Evolutionary conservation across 2,329 filamentous ascomycete genomes (phyloP), one percentile per base, ranked within the genome.

Genomic region (Dendryphion nanum): DNA sequence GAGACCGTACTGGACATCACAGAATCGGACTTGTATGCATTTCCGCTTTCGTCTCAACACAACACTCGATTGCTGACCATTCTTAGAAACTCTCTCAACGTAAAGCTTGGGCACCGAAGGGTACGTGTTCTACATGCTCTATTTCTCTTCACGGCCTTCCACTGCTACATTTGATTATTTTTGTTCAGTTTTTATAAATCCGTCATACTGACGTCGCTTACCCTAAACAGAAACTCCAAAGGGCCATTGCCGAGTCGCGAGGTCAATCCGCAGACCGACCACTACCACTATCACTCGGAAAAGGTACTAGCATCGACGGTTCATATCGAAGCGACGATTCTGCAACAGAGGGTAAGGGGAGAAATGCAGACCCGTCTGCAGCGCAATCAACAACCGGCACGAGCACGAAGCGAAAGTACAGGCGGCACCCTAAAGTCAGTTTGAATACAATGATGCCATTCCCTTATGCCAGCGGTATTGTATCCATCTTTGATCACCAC

Each of bases 1-100:
- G 85, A 89, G 21, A 89, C 83, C 1, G 82, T 91, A 38, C 73
- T 89, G 35, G 86, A 91, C 58, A 89, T 93, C 37, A 89, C 86
- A 44, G 87, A 91, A 65, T 86, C 85, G 17, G 87, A 93, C 57
- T 73, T 93, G 84, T 89, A 66, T 62, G 82, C 35, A n/a, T n/a
- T 19, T 19, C 18, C 7, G 20, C 15, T 13, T 10, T 19, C 12
- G 7, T 18, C 10, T 33, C 12, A 13, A 16, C 17, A 21, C 29
- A 24, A 18, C 26, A 34, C 37, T 41, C 46, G 49, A 10, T 19
- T 16, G 12, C 32, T 45, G 19, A 55, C 45, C 44, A 5, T 18
- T 14, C 37, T 30, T 41, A 87, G 83, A 44, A 85, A 87, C 69
- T 76, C 77, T 28, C 72, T 93, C 37, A 82, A 80, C 40, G 85